Evolutionary conservation across 495 filamentous ascomycete species (phyloP).

Genomic region (Geopyxis carbonaria): DNA sequence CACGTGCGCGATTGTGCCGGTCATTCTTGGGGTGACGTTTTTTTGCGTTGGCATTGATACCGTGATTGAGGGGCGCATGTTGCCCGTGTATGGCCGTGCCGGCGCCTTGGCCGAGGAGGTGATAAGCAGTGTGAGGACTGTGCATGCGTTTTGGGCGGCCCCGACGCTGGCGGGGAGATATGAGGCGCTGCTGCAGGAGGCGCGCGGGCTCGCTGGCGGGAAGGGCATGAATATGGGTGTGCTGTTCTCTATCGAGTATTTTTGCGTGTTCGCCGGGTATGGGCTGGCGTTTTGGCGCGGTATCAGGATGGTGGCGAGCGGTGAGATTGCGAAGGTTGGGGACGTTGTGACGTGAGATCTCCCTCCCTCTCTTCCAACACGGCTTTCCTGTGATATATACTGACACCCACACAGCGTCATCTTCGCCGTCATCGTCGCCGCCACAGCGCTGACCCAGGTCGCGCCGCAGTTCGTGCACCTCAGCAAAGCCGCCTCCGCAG

Average conservation of each 20-base stretch:
- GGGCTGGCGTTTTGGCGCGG: slow-evolving; percentile 17
- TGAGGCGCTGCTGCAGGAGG: neutral
- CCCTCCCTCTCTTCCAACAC: neutral
- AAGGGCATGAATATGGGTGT: slow-evolving; percentile 4
- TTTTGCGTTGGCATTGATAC: slow-evolving; percentile 5
- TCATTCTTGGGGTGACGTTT: slow-evolving; percentile 20
- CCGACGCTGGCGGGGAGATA: slow-evolving; percentile 5
- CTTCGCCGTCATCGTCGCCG: slow-evolving; percentile 9
- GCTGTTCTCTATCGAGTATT: slow-evolving; percentile 7
- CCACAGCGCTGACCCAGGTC: neutral
- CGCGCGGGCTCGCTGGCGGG: too few relatives aligned
- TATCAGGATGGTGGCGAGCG: slow-evolving; percentile 4
- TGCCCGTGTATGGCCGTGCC: neutral
- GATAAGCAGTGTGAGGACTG: slow-evolving; percentile 10
- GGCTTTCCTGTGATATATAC: neutral
- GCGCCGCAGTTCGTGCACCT: neutral
- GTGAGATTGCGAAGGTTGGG: slow-evolving; percentile 6
- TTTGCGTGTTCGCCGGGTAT: slow-evolving; percentile 9
- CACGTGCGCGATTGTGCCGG: slow-evolving; percentile 18
- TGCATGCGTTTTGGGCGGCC: slow-evolving; percentile 9
- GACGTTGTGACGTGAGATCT: slow-evolving; percentile 5
- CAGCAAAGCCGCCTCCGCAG: neutral
- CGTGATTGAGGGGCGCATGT: neutral
- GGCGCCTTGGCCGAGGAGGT: slow-evolving; percentile 15
- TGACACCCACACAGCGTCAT: neutral